Evolutionary conservation across 2,329 filamentous ascomycete genomes (phyloP), one percentile per base, ranked within the genome.

Genomic region (Myriangium duriaei): DNA sequence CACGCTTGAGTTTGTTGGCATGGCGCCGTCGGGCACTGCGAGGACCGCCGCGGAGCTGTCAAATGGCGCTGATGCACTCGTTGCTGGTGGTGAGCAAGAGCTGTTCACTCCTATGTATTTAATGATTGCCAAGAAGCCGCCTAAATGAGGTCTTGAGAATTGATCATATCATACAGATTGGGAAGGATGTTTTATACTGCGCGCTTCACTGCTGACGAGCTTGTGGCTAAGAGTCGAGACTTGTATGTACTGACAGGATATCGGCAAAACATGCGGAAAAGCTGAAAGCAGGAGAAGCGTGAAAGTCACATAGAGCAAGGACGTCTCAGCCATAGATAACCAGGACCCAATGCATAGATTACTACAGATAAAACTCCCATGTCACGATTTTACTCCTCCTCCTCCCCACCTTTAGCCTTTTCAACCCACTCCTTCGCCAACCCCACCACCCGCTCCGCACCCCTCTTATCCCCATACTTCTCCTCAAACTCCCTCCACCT

Each of bases 31-130:
- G 37, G 88, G 88, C 34, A 92, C 86, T 33, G 83, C 84, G 65
- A 94, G 93, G 76, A 94, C 86, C n/a, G 87, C 86, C 10, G 81
- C 94, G 62, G 86, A 81, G 53, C 64, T 96, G 52, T 86, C 81
- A 4, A 55, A 77, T 42, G 87, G 84, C 19, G 86, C 75, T 9
- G 87, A 95, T 61, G 81, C 76, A 52, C 68, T 96, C 36, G 87
- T 94, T 14, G 84, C 82, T 33, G 88, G 88, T 61, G 88, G 78
- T 21, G 74, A 76, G 59, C 71, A 87, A 66, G 82, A 93, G 60
- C 72, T 96, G n/a, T 96, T 96, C 65, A 96, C 88, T 1, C 88
- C 88, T 40, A 96, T 96, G 88, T 95, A 94, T 65, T 68, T 96
- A 55, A 95, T 95, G 84, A 75, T 95, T 43, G 88, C 76, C 44